Conservation (phyloP, 2,329 filamentous ascomycete species). For the Nemania serpens region DNA sequence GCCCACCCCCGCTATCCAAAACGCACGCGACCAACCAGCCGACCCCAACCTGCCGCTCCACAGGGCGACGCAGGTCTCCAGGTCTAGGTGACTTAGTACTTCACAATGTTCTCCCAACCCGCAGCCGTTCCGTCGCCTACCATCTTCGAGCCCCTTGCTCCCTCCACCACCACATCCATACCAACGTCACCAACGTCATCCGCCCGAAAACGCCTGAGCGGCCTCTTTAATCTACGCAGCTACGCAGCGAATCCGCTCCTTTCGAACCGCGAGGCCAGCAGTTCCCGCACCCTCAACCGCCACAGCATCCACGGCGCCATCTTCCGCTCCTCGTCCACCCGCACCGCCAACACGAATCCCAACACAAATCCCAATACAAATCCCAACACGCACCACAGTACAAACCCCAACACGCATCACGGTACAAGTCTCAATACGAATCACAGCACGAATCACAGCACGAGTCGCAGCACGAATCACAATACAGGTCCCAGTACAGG, state of each 20-base stretch:
- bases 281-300: slow-evolving; percentile 26
- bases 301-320: slow-evolving; percentile 30
- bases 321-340: slow-evolving; percentile 26
- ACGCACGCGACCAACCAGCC: slow-evolving; percentile 18
- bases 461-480: too few relatives aligned
- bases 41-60: slow-evolving; percentile 10
- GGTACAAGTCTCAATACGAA: slow-evolving; percentile 8
- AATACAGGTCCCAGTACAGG: too few relatives aligned
- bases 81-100: too few relatives aligned
- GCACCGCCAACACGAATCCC: neutral
- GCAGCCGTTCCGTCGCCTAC: slow-evolving; percentile 37
- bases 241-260: slow-evolving; percentile 28
- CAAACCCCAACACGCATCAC: too few relatives aligned
- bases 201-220: slow-evolving; percentile 37
- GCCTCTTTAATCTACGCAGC: slow-evolving; percentile 38
- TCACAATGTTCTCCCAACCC: slow-evolving; percentile 39
- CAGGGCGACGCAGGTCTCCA: slow-evolving; percentile 14
- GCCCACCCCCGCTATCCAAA: slow-evolving; percentile 2
- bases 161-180: slow-evolving; percentile 32
- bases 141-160: slow-evolving; percentile 37
- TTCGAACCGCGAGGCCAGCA: slow-evolving; percentile 35
- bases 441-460: too few relatives aligned
- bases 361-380: neutral
- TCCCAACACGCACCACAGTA: neutral
- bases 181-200: slow-evolving; percentile 26